Evolutionary conservation across 371 early-diverging fungal species (phyloP).

Genomic region (Catenaria anguillulae): DNA sequence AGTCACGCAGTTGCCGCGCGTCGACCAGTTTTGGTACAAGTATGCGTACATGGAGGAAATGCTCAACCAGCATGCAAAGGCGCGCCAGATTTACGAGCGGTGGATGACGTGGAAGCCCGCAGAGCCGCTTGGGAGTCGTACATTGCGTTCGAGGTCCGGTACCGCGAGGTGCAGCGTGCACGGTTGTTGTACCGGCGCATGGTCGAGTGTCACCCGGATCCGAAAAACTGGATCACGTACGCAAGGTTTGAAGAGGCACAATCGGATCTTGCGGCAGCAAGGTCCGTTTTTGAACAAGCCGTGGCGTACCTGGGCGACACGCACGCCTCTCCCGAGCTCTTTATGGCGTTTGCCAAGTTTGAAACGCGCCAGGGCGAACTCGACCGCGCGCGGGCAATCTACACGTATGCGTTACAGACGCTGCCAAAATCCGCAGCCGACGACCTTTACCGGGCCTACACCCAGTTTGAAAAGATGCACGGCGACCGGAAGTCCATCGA

Average conservation of each 20-base stretch:
- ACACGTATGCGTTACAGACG: slow-evolving; percentile 78
- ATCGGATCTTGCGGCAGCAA: slow-evolving; percentile 46
- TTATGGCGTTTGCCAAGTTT: slow-evolving; percentile 88
- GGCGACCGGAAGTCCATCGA: slow-evolving; percentile 81
- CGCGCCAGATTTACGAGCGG: slow-evolving; percentile 86
- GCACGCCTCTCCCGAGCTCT: slow-evolving; percentile 72
- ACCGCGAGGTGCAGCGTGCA: slow-evolving; percentile 68
- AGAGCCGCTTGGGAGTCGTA: slow-evolving; percentile 85
- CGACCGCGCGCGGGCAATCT: slow-evolving; percentile 88
- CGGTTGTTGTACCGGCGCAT: slow-evolving; percentile 68
- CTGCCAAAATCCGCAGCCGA: slow-evolving; percentile 62
- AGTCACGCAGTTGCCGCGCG: slow-evolving; percentile 73
- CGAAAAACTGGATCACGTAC: slow-evolving; percentile 94
- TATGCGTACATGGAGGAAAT: slow-evolving; percentile 95
- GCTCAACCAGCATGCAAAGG: slow-evolving; percentile 75
- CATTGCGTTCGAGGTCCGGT: slow-evolving; percentile 82
- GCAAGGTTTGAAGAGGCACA: slow-evolving; percentile 83
- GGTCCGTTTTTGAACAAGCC: slow-evolving; percentile 65
- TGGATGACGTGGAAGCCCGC: slow-evolving; percentile 98
- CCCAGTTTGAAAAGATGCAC: slow-evolving; percentile 89
- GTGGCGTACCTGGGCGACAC: slow-evolving; percentile 79
- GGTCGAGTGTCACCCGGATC: slow-evolving; percentile 73
- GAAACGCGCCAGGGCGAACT: slow-evolving; percentile 75
- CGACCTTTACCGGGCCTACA: slow-evolving; percentile 78
- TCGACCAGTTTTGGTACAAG: slow-evolving; percentile 94